Evolutionary conservation across 179 eudicot species (phyloP), one percentile per base, ranked within the genome.

Genomic region (Monotropa hypopitys): DNA sequence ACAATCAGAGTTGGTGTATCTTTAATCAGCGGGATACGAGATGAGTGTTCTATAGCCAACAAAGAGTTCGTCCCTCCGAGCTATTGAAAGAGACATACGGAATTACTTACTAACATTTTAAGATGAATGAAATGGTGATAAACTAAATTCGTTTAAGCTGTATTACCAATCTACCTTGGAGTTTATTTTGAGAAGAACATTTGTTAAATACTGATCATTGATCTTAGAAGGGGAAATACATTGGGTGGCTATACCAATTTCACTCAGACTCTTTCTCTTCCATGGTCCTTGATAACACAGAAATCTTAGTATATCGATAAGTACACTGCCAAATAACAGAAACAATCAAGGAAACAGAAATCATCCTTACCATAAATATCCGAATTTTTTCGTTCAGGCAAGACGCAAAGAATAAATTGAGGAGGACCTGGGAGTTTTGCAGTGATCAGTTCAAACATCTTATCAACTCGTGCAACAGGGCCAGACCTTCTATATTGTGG

Each of bases 31-130:
- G 98, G 96, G 35, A 96, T 74, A 69, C 79, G 57, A 57, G 86
- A 81, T 38, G 89, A 83, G 54, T 85, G 85, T 86, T 96, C 98
- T 49, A 86, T 82, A 54, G 90, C 90, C 84, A 96, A 85, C 84
- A 96, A 84, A 15, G 99, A 93, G 81, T 95, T 95, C 42, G 77
- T 85, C 40, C 99, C 99, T 49, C 98, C 99, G 74, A 95, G 96
- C 99, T 95, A 78, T 10, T 72, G 57, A 78, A 79, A 80, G 42
- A 49, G 51, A 15, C 65, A 68, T 21, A 61, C 40, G 0, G 32
- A 62, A 35, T 28, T 26, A 59, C 21, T 43, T 7, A 75, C 18
- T 3, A 15, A 10, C 65, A 2, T 33, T 38, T 28, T 42, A 70
- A 43, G 15, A 59, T 50, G 32, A 53, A 49, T 26, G 12, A 5